Evolutionary conservation across 345 rosid species (phyloP), one percentile per base, ranked within the genome.

Genomic region (Luvunga scandens): DNA sequence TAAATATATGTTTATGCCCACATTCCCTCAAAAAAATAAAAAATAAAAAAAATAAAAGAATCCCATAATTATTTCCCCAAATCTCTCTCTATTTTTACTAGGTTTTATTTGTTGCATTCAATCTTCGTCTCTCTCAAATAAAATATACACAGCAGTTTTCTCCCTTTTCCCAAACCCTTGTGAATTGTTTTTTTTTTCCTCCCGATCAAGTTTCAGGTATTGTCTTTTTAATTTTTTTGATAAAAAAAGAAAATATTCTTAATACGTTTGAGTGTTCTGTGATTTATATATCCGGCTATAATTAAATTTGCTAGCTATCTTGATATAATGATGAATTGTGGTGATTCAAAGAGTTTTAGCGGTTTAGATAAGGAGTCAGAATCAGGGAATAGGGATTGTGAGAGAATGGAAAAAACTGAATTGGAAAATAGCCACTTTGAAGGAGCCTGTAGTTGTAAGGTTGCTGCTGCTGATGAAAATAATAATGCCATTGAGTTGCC

Each of bases 401-500:
- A 71, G 86, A 89, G 80, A 87, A 84, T 60, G 77, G 74, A 38
- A 10, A 36, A 61, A 60, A 28, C 64, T 68, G 78, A 77, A 65
- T 69, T 66, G 6, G 69, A 68, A 56, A 18, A 53, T 14, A 18
- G 57, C 57, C 0, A 53, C 57, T 61, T 30, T 63, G 66, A 34
- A 66, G 83, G 21, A 66, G 81, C 60, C 30, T 76, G 66, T 75
- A 45, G 28, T 45, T 13, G 16, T 59, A 69, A 78, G 66, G 70
- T 50, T 75, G 63, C 39, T 68, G 86, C 80, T 62, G 90, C 80
- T 73, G 93, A 91, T 69, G 88, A 92, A 76, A 83, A 94, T 61
- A 96, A 90, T 80, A 89, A 94, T 78, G 84, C 92, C 60, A 97
- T 90, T 80, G 84, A 90, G 84, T 82, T 92, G 89, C 95, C 97